Evolutionary conservation across 768 basidiomycete species (phyloP).

Genomic region (Boletus rubropictus): DNA sequence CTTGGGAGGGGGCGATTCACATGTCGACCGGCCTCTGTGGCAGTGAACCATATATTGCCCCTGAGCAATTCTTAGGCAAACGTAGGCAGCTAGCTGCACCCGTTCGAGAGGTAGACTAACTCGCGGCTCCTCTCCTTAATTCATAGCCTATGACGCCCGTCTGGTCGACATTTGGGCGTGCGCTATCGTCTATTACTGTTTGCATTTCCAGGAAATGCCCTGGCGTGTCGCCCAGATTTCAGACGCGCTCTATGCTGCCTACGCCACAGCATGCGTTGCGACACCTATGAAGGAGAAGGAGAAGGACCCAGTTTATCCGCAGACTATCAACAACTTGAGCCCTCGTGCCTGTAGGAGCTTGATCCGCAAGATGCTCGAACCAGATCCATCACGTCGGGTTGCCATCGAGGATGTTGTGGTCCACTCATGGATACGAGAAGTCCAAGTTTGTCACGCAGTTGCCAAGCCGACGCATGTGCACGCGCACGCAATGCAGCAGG

Average conservation of each 20-base stretch:
- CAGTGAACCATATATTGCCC: conserved; percentile 97
- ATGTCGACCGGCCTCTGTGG: conserved; percentile 97
- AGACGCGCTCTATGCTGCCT: conserved; percentile 78
- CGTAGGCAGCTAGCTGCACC: conserved; percentile 57
- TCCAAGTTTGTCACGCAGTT: conserved; percentile 76
- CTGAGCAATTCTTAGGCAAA: conserved; percentile 94
- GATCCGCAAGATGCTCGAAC: conserved; percentile 92
- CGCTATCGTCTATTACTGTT: conserved; percentile 96
- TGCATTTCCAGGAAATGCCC: conserved; percentile 95
- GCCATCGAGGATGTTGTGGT: conserved; percentile 76
- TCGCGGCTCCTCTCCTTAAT: conserved; percentile 11
- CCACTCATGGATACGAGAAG: conserved; percentile 72
- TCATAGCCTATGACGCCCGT: conserved; percentile 89
- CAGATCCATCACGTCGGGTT: conserved; percentile 72
- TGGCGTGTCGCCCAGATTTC: conserved; percentile 90
- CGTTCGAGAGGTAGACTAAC: conserved; percentile 37
- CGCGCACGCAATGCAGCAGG: conserved; percentile 57
- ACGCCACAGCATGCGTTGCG: conserved; percentile 41
- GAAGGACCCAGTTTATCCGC: conserved; percentile 34
- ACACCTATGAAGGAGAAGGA: conserved; percentile 28
- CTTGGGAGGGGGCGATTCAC: conserved; percentile 96
- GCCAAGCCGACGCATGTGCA: conserved; percentile 66
- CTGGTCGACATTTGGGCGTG: conserved; percentile 98
- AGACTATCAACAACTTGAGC: conserved; percentile 83
- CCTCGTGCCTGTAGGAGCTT: conserved; percentile 80